These are phyloP conservation scores for Ophiostoma sp. DNA, from an alignment of 2,329 filamentous ascomycete species.

Conservation along the genomic window DNA sequence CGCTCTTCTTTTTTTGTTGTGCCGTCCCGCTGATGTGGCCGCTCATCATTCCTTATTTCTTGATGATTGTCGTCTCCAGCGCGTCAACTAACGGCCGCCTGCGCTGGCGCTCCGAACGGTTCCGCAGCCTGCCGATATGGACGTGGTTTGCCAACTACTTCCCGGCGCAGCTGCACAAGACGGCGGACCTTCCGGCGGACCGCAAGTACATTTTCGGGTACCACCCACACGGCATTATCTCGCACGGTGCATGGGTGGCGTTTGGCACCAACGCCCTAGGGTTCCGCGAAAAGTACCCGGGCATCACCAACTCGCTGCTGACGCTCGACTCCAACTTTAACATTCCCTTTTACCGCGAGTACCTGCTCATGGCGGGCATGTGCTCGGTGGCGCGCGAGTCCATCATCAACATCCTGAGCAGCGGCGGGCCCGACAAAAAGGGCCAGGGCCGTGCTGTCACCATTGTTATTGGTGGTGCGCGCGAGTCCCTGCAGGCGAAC, in stretches of 20 bases:
- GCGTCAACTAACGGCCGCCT: conserved; percentile 75
- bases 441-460: conserved; percentile 96
- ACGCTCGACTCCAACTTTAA: conserved; percentile 97
- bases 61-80: conserved; percentile 80
- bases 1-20: conserved; percentile 86
- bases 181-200: conserved; percentile 72
- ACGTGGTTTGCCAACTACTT: conserved; percentile 90
- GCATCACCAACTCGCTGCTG: conserved; percentile 89
- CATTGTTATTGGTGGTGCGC: conserved; percentile 89
- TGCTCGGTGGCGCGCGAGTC: conserved; percentile 88
- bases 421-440: conserved; percentile 72
- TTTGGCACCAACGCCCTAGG: conserved; percentile 89
- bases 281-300: conserved; percentile 84
- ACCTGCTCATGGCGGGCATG: conserved; percentile 84
- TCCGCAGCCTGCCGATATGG: conserved; percentile 77
- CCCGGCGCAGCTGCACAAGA: conserved; percentile 83
- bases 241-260: conserved; percentile 88
- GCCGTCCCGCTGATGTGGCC: conserved; percentile 93
- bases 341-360: conserved; percentile 91
- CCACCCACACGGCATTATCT: conserved; percentile 94
- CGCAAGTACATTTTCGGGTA: conserved; percentile 97
- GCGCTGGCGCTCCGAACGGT: conserved; percentile 69
- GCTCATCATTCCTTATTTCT: conserved; percentile 69
- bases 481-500: conserved; percentile 85
- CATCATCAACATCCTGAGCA: conserved; percentile 82